phyloP scores from a whole-genome alignment of 1,139 yeast genomes.

The Blastobotrys indianensis region DNA sequence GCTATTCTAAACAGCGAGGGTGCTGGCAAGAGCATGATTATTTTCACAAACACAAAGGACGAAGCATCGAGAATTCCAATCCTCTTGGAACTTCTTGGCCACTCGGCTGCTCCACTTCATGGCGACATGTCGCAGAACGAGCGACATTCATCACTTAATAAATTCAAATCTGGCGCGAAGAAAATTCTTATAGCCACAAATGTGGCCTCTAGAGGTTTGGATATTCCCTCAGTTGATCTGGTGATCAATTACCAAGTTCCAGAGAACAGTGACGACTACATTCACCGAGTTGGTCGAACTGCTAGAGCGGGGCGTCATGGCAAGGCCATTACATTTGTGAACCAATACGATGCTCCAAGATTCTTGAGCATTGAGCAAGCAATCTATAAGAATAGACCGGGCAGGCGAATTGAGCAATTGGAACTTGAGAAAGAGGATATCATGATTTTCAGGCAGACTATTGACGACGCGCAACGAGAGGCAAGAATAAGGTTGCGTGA shows the following conservation, averaged over 20 bases:
- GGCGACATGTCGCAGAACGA: constrained; percentile 92
- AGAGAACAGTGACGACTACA: constrained; percentile 95
- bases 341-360: constrained; percentile 90
- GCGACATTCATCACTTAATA: constrained; percentile 85
- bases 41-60: constrained; percentile 92
- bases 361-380: constrained; percentile 72
- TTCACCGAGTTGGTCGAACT: constrained; percentile 96
- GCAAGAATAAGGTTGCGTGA: constrained; percentile 47
- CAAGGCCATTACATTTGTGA: constrained; percentile 81
- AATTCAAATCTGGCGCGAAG: constrained; percentile 81
- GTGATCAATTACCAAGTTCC: constrained; percentile 95
- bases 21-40: constrained; percentile 74
- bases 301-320: constrained; percentile 98
- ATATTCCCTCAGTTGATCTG: constrained; percentile 89
- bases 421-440: constrained; percentile 75
- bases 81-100: constrained; percentile 73
- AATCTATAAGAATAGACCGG: constrained; percentile 60
- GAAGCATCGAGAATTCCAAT: constrained; percentile 89
- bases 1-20: constrained; percentile 75
- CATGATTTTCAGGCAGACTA: constrained; percentile 74
- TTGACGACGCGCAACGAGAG: constrained; percentile 87
- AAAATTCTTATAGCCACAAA: constrained; percentile 90
- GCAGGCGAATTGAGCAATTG: constrained; percentile 68
- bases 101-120: constrained; percentile 86
- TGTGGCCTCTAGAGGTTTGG: constrained; percentile 97